Conservation (phyloP, 2,329 filamentous ascomycete genomes). For the Stachybotrys chlorohalonatus region DNA sequence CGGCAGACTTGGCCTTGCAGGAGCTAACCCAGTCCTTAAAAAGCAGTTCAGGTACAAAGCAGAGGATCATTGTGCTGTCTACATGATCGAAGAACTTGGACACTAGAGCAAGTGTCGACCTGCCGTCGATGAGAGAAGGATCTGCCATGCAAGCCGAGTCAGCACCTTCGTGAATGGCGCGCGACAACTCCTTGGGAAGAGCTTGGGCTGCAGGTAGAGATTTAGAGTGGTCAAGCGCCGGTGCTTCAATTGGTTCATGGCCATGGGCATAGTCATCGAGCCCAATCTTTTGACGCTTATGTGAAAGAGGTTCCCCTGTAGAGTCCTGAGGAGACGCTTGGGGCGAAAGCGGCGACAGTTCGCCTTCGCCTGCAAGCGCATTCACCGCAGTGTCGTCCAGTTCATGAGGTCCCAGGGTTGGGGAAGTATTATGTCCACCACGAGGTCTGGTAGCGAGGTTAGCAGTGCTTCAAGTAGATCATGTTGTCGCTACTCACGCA, state of each 20-base stretch:
- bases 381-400: conserved; percentile 26
- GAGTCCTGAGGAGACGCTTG: background rate
- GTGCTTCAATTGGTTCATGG: conserved; percentile 18
- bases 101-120: conserved; percentile 27
- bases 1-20: conserved; percentile 27
- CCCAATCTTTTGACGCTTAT: conserved; percentile 40
- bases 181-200: conserved; percentile 28
- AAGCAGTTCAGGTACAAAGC: conserved; percentile 29
- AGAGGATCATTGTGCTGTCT: conserved; percentile 30
- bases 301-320: conserved; percentile 18
- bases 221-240: conserved; percentile 26
- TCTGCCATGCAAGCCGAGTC: conserved; percentile 41
- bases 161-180: conserved; percentile 40
- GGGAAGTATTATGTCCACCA: conserved; percentile 49
- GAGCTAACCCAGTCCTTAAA: conserved; percentile 29
- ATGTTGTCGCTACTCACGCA: conserved; percentile 53
- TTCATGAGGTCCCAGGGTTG: conserved; percentile 42
- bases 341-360: background rate
- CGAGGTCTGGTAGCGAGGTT: conserved; percentile 33
- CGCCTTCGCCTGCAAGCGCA: background rate
- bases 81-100: conserved; percentile 33
- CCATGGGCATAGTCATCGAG: conserved; percentile 35
- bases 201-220: conserved; percentile 8
- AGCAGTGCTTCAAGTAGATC: conserved; percentile 4
- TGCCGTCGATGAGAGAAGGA: conserved; percentile 34